A percentile compares a stretch with the other conserved stretches of the same genome.
Conservation (phyloP, 805 yeast species). For the Kodamaea nitidulidarum region DNA sequence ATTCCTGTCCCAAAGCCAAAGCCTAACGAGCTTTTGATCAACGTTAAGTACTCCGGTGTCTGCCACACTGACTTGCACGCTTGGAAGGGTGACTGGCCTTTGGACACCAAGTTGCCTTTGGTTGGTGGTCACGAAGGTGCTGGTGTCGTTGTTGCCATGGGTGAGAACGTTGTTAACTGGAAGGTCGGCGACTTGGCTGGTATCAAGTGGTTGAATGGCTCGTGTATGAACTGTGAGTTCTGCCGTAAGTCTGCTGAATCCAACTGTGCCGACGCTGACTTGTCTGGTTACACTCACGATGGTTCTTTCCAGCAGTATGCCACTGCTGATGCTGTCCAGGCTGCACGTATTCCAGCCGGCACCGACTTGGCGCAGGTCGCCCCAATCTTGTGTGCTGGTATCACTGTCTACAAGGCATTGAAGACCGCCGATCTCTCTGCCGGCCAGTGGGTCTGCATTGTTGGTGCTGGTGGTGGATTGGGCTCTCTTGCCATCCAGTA, state of each 20-base stretch:
- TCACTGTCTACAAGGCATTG: constrained; percentile 65
- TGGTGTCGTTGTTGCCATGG: constrained; percentile 44
- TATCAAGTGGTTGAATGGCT: constrained; percentile 44
- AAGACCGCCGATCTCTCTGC: constrained; percentile 53
- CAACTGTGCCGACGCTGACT: constrained; percentile 60
- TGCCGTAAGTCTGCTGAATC: constrained; percentile 44
- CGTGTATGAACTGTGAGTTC: constrained; percentile 41
- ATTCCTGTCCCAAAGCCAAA: constrained; percentile 32
- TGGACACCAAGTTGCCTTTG: constrained; percentile 41
- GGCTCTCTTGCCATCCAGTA: constrained; percentile 74
- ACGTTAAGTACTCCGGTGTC: constrained; percentile 44
- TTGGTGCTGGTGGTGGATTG: constrained; percentile 83
- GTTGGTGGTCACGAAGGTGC: constrained; percentile 49
- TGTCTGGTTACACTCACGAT: constrained; percentile 72
- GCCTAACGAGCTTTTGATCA: constrained; percentile 39
- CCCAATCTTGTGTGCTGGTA: constrained; percentile 65
- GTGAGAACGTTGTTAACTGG: constrained; percentile 41
- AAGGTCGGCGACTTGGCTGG: constrained; percentile 43
- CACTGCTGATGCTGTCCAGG: constrained; percentile 61
- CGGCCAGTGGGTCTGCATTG: constrained; percentile 71
- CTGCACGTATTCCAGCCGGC: constrained; percentile 54
- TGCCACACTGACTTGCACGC: constrained; percentile 47
- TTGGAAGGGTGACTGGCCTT: constrained; percentile 47
- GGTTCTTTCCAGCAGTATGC: constrained; percentile 68
- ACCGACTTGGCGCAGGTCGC: constrained; percentile 54